These are phyloP conservation scores for Sporothrix brasiliensis DNA, from an alignment of 2,329 filamentous ascomycete genomes.

Conservation along the genomic window DNA sequence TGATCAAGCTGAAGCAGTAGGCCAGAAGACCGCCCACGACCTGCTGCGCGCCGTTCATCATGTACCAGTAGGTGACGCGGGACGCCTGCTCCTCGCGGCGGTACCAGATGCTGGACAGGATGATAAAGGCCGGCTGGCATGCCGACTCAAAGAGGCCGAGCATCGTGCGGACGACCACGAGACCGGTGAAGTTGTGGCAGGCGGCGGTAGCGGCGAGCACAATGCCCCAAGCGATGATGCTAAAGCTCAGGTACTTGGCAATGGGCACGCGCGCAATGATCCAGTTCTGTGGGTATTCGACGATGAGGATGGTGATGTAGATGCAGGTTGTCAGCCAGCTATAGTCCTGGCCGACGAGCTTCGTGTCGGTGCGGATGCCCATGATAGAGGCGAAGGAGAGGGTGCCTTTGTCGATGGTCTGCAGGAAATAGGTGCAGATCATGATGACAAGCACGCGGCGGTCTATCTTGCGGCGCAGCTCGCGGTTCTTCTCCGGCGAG, in stretches of 20 bases:
- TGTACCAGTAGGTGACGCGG: conserved; percentile 72
- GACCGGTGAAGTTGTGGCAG: conserved; percentile 61
- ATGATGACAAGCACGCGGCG: conserved; percentile 69
- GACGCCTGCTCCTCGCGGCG: conserved; percentile 67
- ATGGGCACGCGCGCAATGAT: conserved; percentile 60
- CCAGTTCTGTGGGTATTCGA: conserved; percentile 71
- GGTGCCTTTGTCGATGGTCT: conserved; percentile 69
- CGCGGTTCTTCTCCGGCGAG: conserved; percentile 59
- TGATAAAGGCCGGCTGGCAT: conserved; percentile 68
- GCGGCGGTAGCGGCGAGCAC: conserved; percentile 64
- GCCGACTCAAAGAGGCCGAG: conserved; percentile 72
- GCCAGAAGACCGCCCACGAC: conserved; percentile 72
- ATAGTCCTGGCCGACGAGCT: conserved; percentile 58
- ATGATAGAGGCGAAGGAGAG: conserved; percentile 67
- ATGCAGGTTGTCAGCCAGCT: conserved; percentile 75
- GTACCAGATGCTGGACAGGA: conserved; percentile 73
- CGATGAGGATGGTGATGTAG: conserved; percentile 70
- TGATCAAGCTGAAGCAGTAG: conserved; percentile 63
- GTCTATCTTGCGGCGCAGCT: conserved; percentile 68
- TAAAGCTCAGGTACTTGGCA: conserved; percentile 66
- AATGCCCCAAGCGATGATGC: conserved; percentile 66
- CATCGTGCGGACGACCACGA: conserved; percentile 64
- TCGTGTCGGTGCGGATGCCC: conserved; percentile 57
- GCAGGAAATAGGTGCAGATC: conserved; percentile 73
- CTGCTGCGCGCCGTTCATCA: conserved; percentile 76